A percentile compares a stretch with the other conserved stretches of the same genome.
Conservation (phyloP, 176 grass and related monocot genomes). For the Musa acuminata region DNA sequence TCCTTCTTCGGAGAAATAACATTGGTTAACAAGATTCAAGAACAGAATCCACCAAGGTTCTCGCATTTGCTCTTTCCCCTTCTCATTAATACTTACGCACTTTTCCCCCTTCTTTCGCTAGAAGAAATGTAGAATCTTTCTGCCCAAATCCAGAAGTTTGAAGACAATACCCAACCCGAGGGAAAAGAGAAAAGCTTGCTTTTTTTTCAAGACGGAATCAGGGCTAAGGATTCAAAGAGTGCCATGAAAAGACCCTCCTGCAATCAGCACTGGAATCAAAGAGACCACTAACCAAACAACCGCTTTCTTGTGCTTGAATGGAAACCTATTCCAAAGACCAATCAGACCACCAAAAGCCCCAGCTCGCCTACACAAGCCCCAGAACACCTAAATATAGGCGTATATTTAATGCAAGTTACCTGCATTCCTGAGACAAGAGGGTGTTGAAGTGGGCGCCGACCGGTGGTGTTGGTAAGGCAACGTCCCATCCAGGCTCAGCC, state of each 20-base stretch:
- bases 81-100: not conserved
- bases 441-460: not conserved
- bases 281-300: not conserved
- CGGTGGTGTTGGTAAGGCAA: slow-evolving; percentile 25
- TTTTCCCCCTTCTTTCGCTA: not conserved
- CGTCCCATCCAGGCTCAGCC: slow-evolving; percentile 16
- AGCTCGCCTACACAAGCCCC: not conserved
- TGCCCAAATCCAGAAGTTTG: slow-evolving; percentile 1
- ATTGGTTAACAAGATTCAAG: not conserved
- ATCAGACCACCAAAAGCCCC: not conserved
- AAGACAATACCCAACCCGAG: not conserved
- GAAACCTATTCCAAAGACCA: not conserved
- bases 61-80: not conserved
- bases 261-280: not conserved
- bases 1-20: not conserved
- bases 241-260: not conserved
- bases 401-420: slow-evolving; percentile 3
- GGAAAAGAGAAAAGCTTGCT: not conserved
- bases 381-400: not conserved
- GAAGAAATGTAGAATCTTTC: not conserved
- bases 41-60: not conserved
- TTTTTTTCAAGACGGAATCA: not conserved
- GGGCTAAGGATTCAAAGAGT: not conserved
- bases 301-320: not conserved
- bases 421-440: slow-evolving; percentile 8